phyloP scores from a whole-genome alignment of 768 basidiomycete genomes.

The Kwoniella sp. region DNA sequence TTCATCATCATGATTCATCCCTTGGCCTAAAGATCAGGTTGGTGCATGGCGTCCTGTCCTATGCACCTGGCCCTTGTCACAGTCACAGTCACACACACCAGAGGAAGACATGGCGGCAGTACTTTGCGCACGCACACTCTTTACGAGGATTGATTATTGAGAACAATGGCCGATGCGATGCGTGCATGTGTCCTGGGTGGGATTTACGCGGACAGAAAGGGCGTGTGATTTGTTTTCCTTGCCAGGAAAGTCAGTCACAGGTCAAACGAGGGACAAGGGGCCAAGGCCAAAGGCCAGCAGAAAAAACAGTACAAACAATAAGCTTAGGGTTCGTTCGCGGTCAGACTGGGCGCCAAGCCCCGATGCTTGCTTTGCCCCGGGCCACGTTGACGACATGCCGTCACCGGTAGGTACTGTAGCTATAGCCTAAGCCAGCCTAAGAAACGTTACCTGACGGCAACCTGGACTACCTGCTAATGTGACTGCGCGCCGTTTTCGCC shows the following conservation, averaged over 20 bases:
- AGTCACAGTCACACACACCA: background rate
- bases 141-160: too few species aligned
- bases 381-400: background rate
- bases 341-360: slow-evolving; percentile 23
- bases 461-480: too few species aligned
- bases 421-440: too few species aligned
- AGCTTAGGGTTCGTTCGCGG: slow-evolving; percentile 5
- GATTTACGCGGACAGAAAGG: background rate
- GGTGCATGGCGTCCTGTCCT: background rate
- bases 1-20: too few species aligned
- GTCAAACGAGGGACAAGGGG: too few species aligned
- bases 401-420: too few species aligned
- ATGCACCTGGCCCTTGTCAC: background rate
- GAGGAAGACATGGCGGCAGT: background rate
- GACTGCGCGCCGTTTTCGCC: background rate
- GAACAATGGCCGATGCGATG: background rate
- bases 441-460: too few species aligned
- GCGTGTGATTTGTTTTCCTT: slow-evolving; percentile 6
- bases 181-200: background rate
- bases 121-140: background rate
- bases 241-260: too few species aligned
- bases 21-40: too few species aligned
- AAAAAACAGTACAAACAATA: slow-evolving; percentile 22
- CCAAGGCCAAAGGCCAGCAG: background rate
- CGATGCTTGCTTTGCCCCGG: background rate